Conservation (phyloP, 1,139 yeast species). For the Hansenula lynferdii region DNA sequence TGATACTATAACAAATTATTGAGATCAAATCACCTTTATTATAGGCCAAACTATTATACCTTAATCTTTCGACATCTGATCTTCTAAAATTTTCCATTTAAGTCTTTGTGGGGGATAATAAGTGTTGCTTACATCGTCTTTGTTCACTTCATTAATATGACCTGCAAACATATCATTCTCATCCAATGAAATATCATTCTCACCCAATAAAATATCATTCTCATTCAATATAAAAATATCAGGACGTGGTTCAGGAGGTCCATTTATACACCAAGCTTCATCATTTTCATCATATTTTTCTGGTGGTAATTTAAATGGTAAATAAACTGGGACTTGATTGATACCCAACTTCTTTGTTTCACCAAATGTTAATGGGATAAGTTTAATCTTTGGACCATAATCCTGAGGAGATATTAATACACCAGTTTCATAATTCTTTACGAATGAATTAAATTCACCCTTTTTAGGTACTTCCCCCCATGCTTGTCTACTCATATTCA, state of each 20-base stretch:
- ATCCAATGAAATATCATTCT: no score
- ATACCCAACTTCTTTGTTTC: conserved; percentile 11
- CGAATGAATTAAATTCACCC: conserved; percentile 3
- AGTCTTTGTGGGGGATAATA: no score
- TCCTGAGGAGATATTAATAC: conserved; percentile 35
- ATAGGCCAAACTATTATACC: no score
- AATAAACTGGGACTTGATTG: conserved; percentile 32
- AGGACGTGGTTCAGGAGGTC: conserved; percentile 6
- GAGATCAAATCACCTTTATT: no score
- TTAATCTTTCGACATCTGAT: no score
- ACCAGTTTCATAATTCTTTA: conserved; percentile 49
- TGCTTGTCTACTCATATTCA: conserved; percentile 62
- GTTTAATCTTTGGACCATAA: conserved; percentile 17
- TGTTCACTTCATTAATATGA: no score
- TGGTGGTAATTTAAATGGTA: conserved; percentile 55
- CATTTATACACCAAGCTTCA: conserved; percentile 43
- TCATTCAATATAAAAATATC: conserved; percentile 8
- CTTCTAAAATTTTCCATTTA: no score
- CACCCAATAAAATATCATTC: no score
- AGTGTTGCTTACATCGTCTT: no score
- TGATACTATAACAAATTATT: no score
- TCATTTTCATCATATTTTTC: conserved; percentile 34
- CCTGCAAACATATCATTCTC: no score
- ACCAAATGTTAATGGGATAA: conserved; percentile 36
- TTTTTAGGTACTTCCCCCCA: conserved; percentile 46